These are phyloP conservation scores for Globisporangium cystogenes DNA, from an alignment of 352 stramenopile species.

Conservation along the genomic window DNA sequence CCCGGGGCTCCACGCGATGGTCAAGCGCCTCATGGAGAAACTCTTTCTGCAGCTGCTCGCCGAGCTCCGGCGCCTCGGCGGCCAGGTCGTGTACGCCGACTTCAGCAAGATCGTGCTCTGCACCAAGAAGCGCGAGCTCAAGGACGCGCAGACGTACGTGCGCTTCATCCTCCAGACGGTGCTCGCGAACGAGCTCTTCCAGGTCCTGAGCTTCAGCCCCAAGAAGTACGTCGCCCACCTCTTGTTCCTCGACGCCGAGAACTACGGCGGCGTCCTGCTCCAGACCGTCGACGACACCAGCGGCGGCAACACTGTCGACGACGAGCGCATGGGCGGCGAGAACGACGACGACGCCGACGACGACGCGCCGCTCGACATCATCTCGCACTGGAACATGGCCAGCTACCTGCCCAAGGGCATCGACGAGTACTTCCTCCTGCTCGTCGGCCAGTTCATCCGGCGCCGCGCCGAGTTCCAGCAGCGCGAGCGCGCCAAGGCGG, in stretches of 20 bases:
- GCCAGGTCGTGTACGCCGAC: slow-evolving; percentile 91
- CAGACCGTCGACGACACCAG: slow-evolving; percentile 9
- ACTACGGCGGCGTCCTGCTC: slow-evolving; percentile 93
- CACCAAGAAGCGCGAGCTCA: slow-evolving; percentile 67
- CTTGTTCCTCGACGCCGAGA: slow-evolving; percentile 95
- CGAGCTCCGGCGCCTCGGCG: slow-evolving; percentile 92
- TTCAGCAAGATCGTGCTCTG: slow-evolving; percentile 69
- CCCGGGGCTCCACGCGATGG: slow-evolving; percentile 90
- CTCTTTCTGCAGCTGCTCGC: slow-evolving; percentile 90
- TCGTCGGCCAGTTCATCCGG: slow-evolving; percentile 88
- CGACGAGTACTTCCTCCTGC: slow-evolving; percentile 82
- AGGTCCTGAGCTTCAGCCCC: slow-evolving; percentile 67
- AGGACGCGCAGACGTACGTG: slow-evolving; percentile 91
- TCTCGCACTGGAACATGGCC: slow-evolving; percentile 88
- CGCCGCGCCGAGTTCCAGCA: slow-evolving; percentile 56
- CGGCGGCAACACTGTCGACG: background rate
- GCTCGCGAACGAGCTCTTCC: slow-evolving; percentile 75
- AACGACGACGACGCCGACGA: slow-evolving; percentile 19
- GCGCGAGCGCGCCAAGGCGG: slow-evolving; percentile 18
- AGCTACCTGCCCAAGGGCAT: slow-evolving; percentile 81
- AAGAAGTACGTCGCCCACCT: slow-evolving; percentile 90
- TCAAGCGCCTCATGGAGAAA: slow-evolving; percentile 96
- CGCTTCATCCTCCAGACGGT: slow-evolving; percentile 95
- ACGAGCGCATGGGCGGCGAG: slow-evolving; percentile 15
- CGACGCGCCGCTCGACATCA: slow-evolving; percentile 45